Evolutionary conservation across 805 yeast species (phyloP), one percentile per base, ranked within the genome.

Genomic region (Yamadazyma takamatsuzukensis): DNA sequence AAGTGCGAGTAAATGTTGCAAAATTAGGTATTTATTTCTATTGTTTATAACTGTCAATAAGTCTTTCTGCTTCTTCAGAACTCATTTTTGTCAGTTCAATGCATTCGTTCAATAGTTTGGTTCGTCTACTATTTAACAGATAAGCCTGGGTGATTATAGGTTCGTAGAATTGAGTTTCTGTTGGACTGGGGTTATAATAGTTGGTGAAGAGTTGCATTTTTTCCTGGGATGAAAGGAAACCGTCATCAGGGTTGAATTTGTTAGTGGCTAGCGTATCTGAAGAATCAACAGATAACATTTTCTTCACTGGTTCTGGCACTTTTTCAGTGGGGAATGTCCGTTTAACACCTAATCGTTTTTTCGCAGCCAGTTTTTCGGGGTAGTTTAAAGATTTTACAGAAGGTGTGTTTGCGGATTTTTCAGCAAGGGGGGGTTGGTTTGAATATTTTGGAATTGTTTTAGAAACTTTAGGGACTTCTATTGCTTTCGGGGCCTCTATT

Each of bases 171-270:
- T 36, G 30, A 5, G 31, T 28, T 12, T 32, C 30, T 3, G 48
- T 48, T 6, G 36, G 31, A 1, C 51, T 26, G 1, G 59, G 47
- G 3, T 52, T 44, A 34, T 49, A 64, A 33, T 67, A 61, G 26
- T 59, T 54, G 19, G 70, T 55, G 45, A 66, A 70, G 15, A 73
- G 59, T 18, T 67, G 70, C 27, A 51, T 43, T 32, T 55, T 55
- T 30, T 72, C 60, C 6, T 53, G 51, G 3, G 61, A 49, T 2
- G 55, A 51, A 29, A 73, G 54, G n/a, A 61, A 51, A 0, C 77
- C 78, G 12, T 61, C 73, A 4, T 40, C 37, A 0, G 44, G 37
- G 8, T 35, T 34, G 36, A 61, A 59, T 6, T 28, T 15, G 30
- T 39, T 44, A 10, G 46, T 30, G 36, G 40, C 56, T 0, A 53